Conservation (phyloP, 2,329 filamentous ascomycete genomes). For the Fonsecaea pedrosoi region DNA sequence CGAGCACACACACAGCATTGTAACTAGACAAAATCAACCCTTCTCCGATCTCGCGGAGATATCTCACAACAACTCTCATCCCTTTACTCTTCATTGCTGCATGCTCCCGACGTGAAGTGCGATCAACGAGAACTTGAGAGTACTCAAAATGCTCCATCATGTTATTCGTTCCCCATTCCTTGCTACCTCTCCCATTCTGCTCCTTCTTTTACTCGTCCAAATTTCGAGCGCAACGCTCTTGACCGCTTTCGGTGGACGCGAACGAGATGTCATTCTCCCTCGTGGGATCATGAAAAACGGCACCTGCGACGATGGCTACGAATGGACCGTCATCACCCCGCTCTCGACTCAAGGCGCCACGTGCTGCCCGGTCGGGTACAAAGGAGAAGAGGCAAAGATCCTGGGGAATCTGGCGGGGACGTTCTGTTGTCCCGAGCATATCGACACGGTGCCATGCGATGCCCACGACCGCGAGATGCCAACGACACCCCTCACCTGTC, state of each 20-base stretch:
- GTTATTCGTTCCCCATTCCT: background rate
- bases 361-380: constrained; percentile 20
- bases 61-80: background rate
- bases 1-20: background rate
- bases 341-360: constrained; percentile 19
- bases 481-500: constrained; percentile 15
- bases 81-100: background rate
- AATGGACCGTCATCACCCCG: constrained; percentile 15
- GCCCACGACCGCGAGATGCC: constrained; percentile 7
- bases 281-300: constrained; percentile 2
- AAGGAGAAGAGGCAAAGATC: constrained; percentile 4
- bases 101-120: too few species aligned
- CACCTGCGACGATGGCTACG: constrained; percentile 10
- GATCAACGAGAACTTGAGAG: background rate
- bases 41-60: background rate
- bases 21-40: background rate
- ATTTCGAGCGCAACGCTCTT: background rate
- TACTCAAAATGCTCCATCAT: background rate
- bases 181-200: background rate
- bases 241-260: background rate
- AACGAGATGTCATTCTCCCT: background rate
- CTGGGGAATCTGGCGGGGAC: constrained; percentile 16
- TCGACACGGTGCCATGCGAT: constrained; percentile 6
- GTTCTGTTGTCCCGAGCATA: constrained; percentile 20
- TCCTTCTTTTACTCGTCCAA: background rate